Evolutionary conservation across 2,329 filamentous ascomycete genomes (phyloP), one percentile per base, ranked within the genome.

Genomic region (Xylaria sp.): DNA sequence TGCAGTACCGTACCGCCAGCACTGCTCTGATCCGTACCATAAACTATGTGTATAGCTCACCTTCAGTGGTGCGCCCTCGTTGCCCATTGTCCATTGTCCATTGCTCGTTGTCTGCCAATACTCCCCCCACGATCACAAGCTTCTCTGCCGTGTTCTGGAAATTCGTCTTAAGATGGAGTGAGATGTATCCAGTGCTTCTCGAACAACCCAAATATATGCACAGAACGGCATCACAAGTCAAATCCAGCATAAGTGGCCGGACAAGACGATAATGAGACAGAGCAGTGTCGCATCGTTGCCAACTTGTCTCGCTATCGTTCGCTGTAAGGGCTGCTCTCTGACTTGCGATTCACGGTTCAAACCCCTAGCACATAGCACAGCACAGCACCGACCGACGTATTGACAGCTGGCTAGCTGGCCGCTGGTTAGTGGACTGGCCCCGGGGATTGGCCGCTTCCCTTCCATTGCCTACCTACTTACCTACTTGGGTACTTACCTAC

Each of bases 361-460:
- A 15, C 45, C 7, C 45, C 29, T 17, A 15, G 13, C 17, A 51
- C 11, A 36, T 36, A 13, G 33, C 33, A 36, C 33, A 10, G 6
- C 11, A 55, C 9, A 45, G 58, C 33, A 49, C 29, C 3, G 25
- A 29, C 55, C 29, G 50, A 55, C 55, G 13, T 57, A 58, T 57
- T 70, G 65, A 58, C 65, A 66, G 68, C 65, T 69, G 66, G 63
- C 65, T 51, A 27, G 64, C 60, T 59, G 62, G 57, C 44, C 50
- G 38, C 44, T 58, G 61, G 56, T 22, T 50, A 22, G 59, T 54
- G 38, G 58, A 62, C 31, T 53, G 55, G 33, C 44, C 45, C 20
- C 29, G 61, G 38, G 49, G 31, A 39, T 39, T 58, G 44, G 61
- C 45, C 47, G 25, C 47, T 50, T 17, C 20, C 20, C 45, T 2